Conservation (phyloP, 192 early-diverging fungal species). For the Podila verticillata region DNA sequence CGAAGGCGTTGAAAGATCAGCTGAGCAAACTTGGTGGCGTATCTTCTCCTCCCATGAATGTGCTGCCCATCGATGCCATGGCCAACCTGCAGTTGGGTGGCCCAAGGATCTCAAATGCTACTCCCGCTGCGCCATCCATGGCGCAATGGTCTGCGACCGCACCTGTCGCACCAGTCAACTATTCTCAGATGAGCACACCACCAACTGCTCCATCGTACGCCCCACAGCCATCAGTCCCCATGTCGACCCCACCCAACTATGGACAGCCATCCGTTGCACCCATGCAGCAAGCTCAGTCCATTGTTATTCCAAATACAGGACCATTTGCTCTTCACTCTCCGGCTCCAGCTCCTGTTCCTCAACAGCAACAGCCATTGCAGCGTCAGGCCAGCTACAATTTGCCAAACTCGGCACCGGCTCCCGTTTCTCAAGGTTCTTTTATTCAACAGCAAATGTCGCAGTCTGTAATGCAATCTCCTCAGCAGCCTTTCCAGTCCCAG, state of each 20-base stretch:
- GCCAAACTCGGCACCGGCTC: slow-evolving; percentile 6
- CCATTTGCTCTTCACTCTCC: slow-evolving; percentile 26
- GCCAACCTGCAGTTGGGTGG: slow-evolving; percentile 18
- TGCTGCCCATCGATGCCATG: slow-evolving; percentile 24
- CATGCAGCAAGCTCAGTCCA: slow-evolving; percentile 12
- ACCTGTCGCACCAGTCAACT: slow-evolving; percentile 8
- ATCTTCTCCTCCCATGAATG: slow-evolving; percentile 8
- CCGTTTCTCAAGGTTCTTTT: too few species aligned
- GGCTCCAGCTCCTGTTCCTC: slow-evolving; percentile 5
- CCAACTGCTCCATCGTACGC: slow-evolving; percentile 35
- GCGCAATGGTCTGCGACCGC: slow-evolving; percentile 22
- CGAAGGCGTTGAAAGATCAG: slow-evolving; percentile 68
- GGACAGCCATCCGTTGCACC: slow-evolving; percentile 11
- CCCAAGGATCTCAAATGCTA: not conserved
- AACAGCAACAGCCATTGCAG: slow-evolving; percentile 15
- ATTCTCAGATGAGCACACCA: slow-evolving; percentile 16
- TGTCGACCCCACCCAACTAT: slow-evolving; percentile 10
- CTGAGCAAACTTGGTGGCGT: slow-evolving; percentile 56
- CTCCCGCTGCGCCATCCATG: slow-evolving; percentile 4
- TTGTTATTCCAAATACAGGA: slow-evolving; percentile 43
- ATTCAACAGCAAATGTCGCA: slow-evolving; percentile 17
- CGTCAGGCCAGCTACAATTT: slow-evolving; percentile 23
- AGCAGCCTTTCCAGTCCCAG: too few species aligned
- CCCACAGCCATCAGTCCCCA: slow-evolving; percentile 12
- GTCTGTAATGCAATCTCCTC: slow-evolving; percentile 9